Percentiles rank a stretch among this genome's conserved stretches.
phyloP scores from a whole-genome alignment of 2,329 filamentous ascomycete genomes.

The Cucurbitaria berberidis region DNA sequence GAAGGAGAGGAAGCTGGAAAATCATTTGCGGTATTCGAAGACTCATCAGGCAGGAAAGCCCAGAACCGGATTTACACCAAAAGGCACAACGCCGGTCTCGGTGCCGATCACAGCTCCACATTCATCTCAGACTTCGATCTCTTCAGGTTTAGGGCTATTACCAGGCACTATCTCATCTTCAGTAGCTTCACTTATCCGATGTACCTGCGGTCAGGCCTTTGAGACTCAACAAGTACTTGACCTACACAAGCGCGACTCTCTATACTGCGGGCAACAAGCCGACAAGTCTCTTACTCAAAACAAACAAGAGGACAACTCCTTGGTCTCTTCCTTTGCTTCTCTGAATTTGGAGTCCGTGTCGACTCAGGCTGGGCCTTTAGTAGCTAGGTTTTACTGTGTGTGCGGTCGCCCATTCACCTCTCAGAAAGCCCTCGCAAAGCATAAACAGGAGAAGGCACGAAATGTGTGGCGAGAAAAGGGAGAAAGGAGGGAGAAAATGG shows the following conservation, averaged over 20 bases:
- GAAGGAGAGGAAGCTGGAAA: slow-evolving; percentile 4
- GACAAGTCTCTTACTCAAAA: slow-evolving; percentile 1
- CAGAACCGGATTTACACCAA: not conserved
- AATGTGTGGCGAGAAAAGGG: not conserved
- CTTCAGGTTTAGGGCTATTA: slow-evolving; percentile 2
- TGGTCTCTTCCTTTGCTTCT: not conserved
- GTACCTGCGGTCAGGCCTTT: slow-evolving; percentile 7
- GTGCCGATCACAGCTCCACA: slow-evolving; percentile 6
- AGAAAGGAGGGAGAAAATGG: not conserved
- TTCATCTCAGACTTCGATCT: slow-evolving; percentile 2
- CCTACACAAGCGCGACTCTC: slow-evolving; percentile 10
- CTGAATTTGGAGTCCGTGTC: not conserved
- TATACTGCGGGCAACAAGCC: slow-evolving; percentile 7
- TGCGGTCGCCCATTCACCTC: not conserved
- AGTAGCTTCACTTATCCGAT: slow-evolving; percentile 1
- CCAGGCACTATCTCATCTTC: slow-evolving; percentile 6
- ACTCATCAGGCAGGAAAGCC: slow-evolving; percentile 7
- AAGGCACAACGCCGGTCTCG: slow-evolving; percentile 3
- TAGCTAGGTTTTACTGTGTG: not conserved
- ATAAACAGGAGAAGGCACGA: not conserved
- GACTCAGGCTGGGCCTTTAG: not conserved
- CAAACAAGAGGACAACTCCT: not conserved
- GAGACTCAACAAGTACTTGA: slow-evolving; percentile 4
- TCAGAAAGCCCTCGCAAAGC: not conserved
- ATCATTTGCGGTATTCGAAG: slow-evolving; percentile 9